Percentiles rank a stretch among this genome's conserved stretches.
These are phyloP conservation scores for Russula sp. DNA, from an alignment of 768 basidiomycete species.

Conservation along the genomic window DNA sequence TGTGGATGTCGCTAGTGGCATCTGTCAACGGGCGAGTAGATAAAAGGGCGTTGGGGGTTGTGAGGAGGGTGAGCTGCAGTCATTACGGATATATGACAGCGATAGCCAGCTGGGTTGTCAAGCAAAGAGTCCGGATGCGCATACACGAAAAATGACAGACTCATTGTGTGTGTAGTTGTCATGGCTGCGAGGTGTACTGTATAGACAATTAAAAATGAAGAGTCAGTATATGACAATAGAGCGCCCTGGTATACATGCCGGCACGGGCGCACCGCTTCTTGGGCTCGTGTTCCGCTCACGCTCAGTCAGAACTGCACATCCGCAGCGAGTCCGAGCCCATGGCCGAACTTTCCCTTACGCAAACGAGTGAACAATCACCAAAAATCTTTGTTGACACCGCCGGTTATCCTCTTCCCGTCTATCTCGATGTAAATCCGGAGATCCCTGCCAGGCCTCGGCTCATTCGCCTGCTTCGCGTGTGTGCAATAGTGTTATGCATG, in stretches of 20 bases:
- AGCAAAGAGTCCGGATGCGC: not conserved
- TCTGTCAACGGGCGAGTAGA: not conserved
- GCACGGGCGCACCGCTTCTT: not conserved
- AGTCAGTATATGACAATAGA: constrained; percentile 1
- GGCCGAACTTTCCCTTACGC: constrained; percentile 15
- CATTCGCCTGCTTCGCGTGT: constrained; percentile 38
- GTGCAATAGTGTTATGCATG: constrained; percentile 7
- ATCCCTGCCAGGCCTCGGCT: constrained; percentile 50
- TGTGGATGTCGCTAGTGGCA: constrained; percentile 20
- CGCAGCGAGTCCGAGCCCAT: not conserved
- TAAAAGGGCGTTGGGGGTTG: not conserved
- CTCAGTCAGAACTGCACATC: not conserved
- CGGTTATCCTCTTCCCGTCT: constrained; percentile 48
- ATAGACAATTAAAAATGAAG: constrained; percentile 3
- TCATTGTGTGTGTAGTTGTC: constrained; percentile 18
- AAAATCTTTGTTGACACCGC: constrained; percentile 42
- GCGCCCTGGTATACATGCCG: too few species aligned
- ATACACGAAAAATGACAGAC: not conserved
- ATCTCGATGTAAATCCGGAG: constrained; percentile 53
- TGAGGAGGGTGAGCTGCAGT: not conserved
- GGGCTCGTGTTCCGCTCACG: not conserved
- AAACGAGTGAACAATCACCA: constrained; percentile 18
- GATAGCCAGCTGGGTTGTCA: constrained; percentile 11
- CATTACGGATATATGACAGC: constrained; percentile 22
- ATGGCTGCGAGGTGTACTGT: not conserved